Evolutionary conservation across 2,329 filamentous ascomycete species (phyloP), one percentile per base, ranked within the genome.

Genomic region (Aspergillus oerlinghausenensis): DNA sequence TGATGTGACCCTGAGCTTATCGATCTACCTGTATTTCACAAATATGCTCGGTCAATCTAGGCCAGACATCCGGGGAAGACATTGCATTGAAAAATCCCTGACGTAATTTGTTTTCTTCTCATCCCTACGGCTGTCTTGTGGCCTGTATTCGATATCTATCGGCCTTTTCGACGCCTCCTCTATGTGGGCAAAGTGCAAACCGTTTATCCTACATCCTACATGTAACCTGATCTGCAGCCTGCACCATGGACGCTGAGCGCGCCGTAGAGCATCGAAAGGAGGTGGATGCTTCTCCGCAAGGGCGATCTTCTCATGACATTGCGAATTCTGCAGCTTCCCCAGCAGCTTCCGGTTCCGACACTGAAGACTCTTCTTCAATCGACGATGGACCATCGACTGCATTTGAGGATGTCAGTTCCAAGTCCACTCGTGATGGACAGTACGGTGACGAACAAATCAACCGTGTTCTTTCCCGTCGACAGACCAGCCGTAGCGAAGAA

Each of bases 401-500:
- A 1, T 14, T 55, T 8, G 49, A 55, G 11, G 8, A 54, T 45
- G 35, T 28, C 23, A 42, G 26, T 26, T 3, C 50, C 26, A 14
- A 49, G 23, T 40, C 48, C 23, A 38, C 32, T 38, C 26, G 6
- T 19, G 48, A 40, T n/a, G 21, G 52, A 29, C 52, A 54, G 2
- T 28, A 61, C n/a, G 58, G 57, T 3, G 58, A 69, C 4, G 53
- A 64, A 49, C 55, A 60, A 0, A 56, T 67, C 7, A 50, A 56
- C 2, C 61, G 59, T 19, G 65, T 65, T 11, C 52, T 69, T 49
- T 69, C 69, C 56, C 64, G 60, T 4, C 61, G 70, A 57, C 61
- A 59, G 7, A 72, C 68, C 4, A 64, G 59, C 3, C 55, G 65
- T 7, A 61, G 61, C 1, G 47, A 45, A 5, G 60, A 59, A n/a